phyloP scores from a whole-genome alignment of 371 early-diverging fungal species.

The Rhizomucor miehei region DNA sequence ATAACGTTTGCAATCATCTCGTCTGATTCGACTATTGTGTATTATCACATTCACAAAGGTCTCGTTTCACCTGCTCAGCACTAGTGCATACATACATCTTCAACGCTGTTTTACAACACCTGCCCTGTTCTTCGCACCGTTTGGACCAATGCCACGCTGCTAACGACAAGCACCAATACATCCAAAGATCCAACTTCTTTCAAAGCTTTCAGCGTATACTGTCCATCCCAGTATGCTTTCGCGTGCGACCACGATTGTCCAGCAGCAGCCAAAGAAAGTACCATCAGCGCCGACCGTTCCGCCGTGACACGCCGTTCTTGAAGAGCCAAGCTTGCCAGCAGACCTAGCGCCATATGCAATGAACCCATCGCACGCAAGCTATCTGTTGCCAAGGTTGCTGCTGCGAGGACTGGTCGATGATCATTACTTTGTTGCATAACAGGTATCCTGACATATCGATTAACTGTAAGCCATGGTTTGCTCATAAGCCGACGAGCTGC shows the following conservation, averaged over 20 bases:
- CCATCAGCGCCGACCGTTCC: conserved; percentile 34
- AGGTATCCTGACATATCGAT: conserved; percentile 14
- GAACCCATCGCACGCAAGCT: conserved; percentile 31
- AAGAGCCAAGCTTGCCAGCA: conserved; percentile 26
- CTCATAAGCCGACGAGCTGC: conserved; percentile 29
- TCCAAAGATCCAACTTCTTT: conserved; percentile 30
- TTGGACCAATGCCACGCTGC: conserved; percentile 27
- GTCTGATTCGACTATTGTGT: conserved; percentile 43
- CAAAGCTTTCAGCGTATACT: conserved; percentile 28
- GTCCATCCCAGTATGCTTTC: conserved; percentile 19
- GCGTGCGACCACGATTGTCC: conserved; percentile 33
- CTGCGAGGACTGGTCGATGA: conserved; percentile 1
- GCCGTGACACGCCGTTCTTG: conserved; percentile 30
- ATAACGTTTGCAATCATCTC: conserved; percentile 43
- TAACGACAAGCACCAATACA: conserved; percentile 21
- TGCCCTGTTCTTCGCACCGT: conserved; percentile 32
- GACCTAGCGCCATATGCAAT: conserved; percentile 34
- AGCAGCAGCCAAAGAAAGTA: conserved; percentile 30
- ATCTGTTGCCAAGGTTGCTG: conserved; percentile 23
- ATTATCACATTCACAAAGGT: conserved; percentile 40
- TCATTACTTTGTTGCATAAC: conserved; percentile 10
- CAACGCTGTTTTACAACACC: not conserved
- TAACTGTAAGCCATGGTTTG: conserved; percentile 16
- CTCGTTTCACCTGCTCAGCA: conserved; percentile 14
- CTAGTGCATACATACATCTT: conserved; percentile 2